Percentiles rank a stretch among this genome's conserved stretches.
These are phyloP conservation scores for Picochlorum sp. DNA, from an alignment of 139 green algal species.

Conservation along the genomic window DNA sequence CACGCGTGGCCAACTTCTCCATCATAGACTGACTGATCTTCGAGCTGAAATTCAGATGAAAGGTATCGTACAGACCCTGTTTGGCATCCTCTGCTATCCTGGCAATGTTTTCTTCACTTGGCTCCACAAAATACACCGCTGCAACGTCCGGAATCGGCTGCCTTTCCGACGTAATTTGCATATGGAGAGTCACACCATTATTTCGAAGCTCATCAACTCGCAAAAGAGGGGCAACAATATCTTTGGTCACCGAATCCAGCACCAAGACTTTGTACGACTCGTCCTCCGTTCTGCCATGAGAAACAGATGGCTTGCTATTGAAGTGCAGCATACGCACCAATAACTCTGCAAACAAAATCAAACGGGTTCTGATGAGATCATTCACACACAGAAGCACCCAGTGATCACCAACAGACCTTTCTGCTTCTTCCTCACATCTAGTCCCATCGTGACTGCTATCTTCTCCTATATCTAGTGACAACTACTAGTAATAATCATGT, in stretches of 20 bases:
- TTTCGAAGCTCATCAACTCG: constrained; percentile 80
- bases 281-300: constrained; percentile 16
- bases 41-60: constrained; percentile 90
- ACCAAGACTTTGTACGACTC: constrained; percentile 93
- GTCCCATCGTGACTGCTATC: background rate
- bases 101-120: constrained; percentile 54
- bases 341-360: constrained; percentile 34
- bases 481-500: background rate
- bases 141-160: constrained; percentile 94
- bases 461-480: background rate
- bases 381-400: background rate
- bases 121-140: constrained; percentile 90
- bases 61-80: constrained; percentile 75
- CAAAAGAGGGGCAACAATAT: constrained; percentile 90
- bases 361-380: background rate
- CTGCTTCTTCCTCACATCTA: background rate
- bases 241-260: constrained; percentile 77
- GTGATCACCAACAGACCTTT: constrained; percentile 1
- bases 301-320: constrained; percentile 19
- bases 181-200: constrained; percentile 91
- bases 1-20: constrained; percentile 61
- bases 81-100: constrained; percentile 64
- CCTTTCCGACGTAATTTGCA: constrained; percentile 76
- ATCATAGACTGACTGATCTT: constrained; percentile 60
- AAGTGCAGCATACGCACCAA: constrained; percentile 56